Evolutionary conservation across 345 rosid genomes (phyloP), one percentile per base, ranked within the genome.

Genomic region (Eucalyptus sp.): DNA sequence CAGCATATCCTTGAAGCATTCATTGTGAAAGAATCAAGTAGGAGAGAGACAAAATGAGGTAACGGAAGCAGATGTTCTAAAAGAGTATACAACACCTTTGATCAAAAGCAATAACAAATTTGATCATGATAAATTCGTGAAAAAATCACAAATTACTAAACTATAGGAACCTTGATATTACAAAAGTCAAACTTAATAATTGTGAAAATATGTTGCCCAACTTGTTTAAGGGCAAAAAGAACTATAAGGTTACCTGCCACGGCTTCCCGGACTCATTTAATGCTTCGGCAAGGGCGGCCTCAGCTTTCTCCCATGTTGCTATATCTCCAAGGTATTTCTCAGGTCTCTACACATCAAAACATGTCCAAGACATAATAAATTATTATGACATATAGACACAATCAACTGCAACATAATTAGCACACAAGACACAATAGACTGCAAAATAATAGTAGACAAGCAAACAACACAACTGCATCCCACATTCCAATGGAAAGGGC

Each of bases 261-360:
- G 96, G 93, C 93, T 96, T 94, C 89, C 99, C 99, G 92, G 94
- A 96, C 90, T 93, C 96, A 71, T 94, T 87, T 90, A 98, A 90
- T 27, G 99, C 99, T 90, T 93, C 95, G 43, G 93, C 87, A 90
- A 98, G 99, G 91, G 95, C 95, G 25, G 91, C 93, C 92, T 98
- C 99, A 87, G 99, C 99, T 93, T 91, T 95, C 48, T 96, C 94
- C 99, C 99, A 98, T 86, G 99, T 94, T 87, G 64, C 95, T 91
- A 93, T 33, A 89, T 94, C 94, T 60, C 99, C 99, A 62, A 96
- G 94, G 92, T 91, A 95, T 90, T 97, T 97, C 90, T 98, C 99
- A 86, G 99, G 99, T 95, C 99, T 96, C 99, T 97, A 89, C 81
- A 93, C 86, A 81, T 68, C 58, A 90, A 90, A 87, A 46, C 79